Evolutionary conservation across 2,329 filamentous ascomycete genomes (phyloP).

Genomic region (Thermothelomyces thermophilus): DNA sequence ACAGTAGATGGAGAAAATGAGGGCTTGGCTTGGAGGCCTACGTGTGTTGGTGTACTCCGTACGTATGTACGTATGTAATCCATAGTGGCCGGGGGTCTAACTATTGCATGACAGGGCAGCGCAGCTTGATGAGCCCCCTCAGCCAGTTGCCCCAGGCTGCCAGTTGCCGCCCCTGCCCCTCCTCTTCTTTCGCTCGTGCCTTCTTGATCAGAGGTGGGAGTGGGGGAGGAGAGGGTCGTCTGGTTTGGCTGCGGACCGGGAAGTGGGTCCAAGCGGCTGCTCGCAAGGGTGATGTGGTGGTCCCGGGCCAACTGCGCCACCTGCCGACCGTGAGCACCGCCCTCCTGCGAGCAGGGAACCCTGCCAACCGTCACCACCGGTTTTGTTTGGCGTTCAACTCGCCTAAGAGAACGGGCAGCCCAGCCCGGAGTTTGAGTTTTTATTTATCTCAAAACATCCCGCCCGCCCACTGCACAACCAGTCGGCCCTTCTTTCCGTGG

Average conservation of each 20-base stretch:
- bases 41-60: no score
- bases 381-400: not conserved
- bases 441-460: conserved; percentile 12
- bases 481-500: not conserved
- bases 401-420: not conserved
- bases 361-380: conserved; percentile 7
- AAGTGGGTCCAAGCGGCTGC: conserved; percentile 7
- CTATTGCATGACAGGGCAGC: no score
- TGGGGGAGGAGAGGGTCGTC: not conserved
- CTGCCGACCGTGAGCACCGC: conserved; percentile 6
- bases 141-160: not conserved
- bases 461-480: not conserved
- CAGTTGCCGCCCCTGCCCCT: no score
- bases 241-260: conserved; percentile 2
- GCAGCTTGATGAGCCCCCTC: no score
- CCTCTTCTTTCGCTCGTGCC: not conserved
- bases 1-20: no score
- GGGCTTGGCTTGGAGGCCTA: no score
- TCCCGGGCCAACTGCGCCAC: conserved; percentile 8
- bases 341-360: conserved; percentile 1
- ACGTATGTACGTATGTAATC: no score
- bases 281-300: not conserved
- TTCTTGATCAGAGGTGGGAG: not conserved
- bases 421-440: not conserved
- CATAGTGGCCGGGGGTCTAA: no score